Base-by-base conservation (phyloP, 1,139 yeast species). In the Petasospora fabianii region DNA sequence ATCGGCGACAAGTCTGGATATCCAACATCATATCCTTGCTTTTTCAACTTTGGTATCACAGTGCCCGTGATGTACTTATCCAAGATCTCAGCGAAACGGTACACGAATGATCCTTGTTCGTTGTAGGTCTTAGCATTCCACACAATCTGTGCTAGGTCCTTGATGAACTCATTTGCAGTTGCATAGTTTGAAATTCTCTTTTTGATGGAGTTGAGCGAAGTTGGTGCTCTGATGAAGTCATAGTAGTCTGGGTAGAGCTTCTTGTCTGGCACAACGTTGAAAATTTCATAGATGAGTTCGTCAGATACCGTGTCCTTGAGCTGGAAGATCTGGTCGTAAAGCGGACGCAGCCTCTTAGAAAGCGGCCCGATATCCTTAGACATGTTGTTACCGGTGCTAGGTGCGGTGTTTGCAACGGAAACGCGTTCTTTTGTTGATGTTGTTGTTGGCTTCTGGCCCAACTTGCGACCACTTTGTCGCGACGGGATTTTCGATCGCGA, bases 41-140 rank as follows among this genome's bases (percentile, higher is more conserved):
- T 60, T 46, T 48, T 65, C 59, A 51, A 69, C 50, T 38, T 69
- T 10, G 87, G 84, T 27, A 88, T 68, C 20, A 78, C 68, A 17
- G 64, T 65, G 4, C 73, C 72, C 44, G 64, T 68, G 36, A 88
- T 61, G 59, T 66, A 84, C 33, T 71, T 64, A 54, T 88, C 94
- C 49, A 90, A 62, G 21, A 80, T 70, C 14, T 74, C 68, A 0
- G 97, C 96, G 52, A 84, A 85, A 27, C 70, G 68, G 60, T 83
- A 84, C 36, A 84, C 81, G 13, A 68, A 67, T 1, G 90, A 78
- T 13, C 73, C 79, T 47, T 77, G 80, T 43, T 80, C 80, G 59
- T 90, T 90, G 61, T 82, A 90, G 34, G 81, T 75, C 47, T 87
- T 75, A 3, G 97, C 97, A 58, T 90, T 90, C 88, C 95, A 86